These are phyloP conservation scores for Alternaria hordeiaustralica DNA, from an alignment of 2,329 filamentous ascomycete species.

Conservation along the genomic window DNA sequence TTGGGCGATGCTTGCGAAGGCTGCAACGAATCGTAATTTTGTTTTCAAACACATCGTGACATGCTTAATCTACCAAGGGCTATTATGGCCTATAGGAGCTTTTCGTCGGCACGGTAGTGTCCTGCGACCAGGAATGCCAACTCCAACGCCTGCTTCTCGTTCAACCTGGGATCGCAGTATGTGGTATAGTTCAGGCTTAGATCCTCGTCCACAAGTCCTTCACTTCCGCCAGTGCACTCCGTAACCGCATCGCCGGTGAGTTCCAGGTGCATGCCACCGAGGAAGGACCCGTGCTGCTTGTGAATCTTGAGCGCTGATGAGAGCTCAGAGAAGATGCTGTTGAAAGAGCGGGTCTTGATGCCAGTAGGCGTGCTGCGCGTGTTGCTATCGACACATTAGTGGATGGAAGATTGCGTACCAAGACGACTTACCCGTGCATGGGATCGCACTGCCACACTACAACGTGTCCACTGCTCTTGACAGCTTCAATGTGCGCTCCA, in stretches of 20 bases:
- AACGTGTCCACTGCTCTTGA: constrained; percentile 75
- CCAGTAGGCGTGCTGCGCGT: constrained; percentile 71
- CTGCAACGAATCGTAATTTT: background rate
- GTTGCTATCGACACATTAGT: constrained; percentile 52
- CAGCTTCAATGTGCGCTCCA: constrained; percentile 84
- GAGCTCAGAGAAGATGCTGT: constrained; percentile 87
- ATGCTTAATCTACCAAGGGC: background rate
- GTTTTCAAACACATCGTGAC: background rate
- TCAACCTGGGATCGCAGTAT: constrained; percentile 92
- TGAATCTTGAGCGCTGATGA: constrained; percentile 84
- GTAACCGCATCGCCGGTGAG: constrained; percentile 95
- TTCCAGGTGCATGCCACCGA: constrained; percentile 94
- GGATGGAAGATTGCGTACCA: background rate
- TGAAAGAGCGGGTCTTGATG: constrained; percentile 92
- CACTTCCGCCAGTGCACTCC: constrained; percentile 91
- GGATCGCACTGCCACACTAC: constrained; percentile 99
- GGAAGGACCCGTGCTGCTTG: constrained; percentile 79
- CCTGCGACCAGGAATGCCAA: constrained; percentile 92
- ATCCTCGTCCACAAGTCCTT: constrained; percentile 85
- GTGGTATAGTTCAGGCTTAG: constrained; percentile 90
- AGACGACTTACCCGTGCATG: constrained; percentile 76
- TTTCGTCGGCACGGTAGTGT: constrained; percentile 65
- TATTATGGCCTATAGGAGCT: constrained; percentile 7
- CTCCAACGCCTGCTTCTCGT: constrained; percentile 97
- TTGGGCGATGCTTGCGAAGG: constrained; percentile 1